A percentile compares a stretch with the other conserved stretches of the same genome.
Conservation (phyloP, 202 grass and related monocot genomes). For the Schoenoplectus triqueter region DNA sequence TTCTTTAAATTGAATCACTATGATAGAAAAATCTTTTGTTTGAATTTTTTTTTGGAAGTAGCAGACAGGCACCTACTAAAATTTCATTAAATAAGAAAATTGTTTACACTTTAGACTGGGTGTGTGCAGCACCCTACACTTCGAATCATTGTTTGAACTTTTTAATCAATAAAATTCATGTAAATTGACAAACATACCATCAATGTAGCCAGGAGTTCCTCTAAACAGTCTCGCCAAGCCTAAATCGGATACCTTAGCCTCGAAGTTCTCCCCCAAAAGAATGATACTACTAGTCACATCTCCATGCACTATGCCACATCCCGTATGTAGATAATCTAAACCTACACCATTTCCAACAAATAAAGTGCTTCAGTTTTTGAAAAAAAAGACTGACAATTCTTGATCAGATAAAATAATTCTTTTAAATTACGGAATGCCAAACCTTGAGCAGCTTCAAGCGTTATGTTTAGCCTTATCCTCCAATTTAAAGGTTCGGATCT, state of each 20-base stretch:
- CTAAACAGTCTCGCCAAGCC: conserved; percentile 46
- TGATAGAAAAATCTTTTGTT: neutral
- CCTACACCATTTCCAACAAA: conserved; percentile 12
- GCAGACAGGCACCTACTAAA: too few species aligned
- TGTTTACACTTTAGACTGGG: too few species aligned
- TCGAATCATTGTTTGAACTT: neutral
- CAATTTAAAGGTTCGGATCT: conserved; percentile 32
- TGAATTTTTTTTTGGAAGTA: too few species aligned
- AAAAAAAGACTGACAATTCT: neutral
- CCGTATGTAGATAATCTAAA: conserved; percentile 51
- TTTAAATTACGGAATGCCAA: neutral
- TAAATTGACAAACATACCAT: conserved; percentile 37
- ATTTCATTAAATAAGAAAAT: too few species aligned
- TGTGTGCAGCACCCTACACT: too few species aligned
- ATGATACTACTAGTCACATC: conserved; percentile 57
- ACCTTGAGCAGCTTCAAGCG: conserved; percentile 53
- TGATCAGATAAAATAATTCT: neutral
- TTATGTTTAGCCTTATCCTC: conserved; percentile 43
- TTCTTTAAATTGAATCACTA: neutral
- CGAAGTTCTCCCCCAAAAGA: conserved; percentile 45
- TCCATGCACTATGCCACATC: conserved; percentile 54
- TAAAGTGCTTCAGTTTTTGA: neutral
- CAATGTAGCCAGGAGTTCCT: conserved; percentile 54
- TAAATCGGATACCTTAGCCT: conserved; percentile 61
- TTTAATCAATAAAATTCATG: neutral